These are phyloP conservation scores for Ganoderma lucidum DNA, from an alignment of 1,284 basidiomycete genomes.

Conservation along the genomic window DNA sequence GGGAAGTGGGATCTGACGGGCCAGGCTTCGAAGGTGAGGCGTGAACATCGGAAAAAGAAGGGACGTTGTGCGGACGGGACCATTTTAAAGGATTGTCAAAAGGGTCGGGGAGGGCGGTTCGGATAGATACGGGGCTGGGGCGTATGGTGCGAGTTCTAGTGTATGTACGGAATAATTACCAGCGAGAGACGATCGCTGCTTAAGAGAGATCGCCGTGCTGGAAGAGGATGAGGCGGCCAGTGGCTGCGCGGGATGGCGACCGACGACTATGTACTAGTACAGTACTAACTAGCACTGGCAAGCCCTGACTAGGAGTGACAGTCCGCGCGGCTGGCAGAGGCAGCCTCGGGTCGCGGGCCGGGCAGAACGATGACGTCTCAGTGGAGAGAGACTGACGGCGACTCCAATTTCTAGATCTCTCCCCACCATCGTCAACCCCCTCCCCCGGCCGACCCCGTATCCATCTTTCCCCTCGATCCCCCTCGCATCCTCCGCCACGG, in stretches of 20 bases:
- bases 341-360: background rate
- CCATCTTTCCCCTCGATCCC: constrained; percentile 9
- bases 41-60: constrained; percentile 17
- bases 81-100: constrained; percentile 2
- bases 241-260: constrained; percentile 7
- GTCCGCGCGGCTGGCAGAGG: background rate
- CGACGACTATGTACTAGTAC: no score
- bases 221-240: constrained; percentile 13
- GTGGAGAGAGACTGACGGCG: no score
- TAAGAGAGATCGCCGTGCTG: constrained; percentile 24
- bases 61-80: constrained; percentile 1
- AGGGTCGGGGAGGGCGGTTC: constrained; percentile 11
- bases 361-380: constrained; percentile 14
- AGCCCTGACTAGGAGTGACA: no score
- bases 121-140: constrained; percentile 4
- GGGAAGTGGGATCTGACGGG: constrained; percentile 54
- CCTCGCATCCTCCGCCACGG: constrained; percentile 12
- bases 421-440: constrained; percentile 10
- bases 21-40: constrained; percentile 10
- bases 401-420: background rate
- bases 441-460: no score
- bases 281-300: no score
- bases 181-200: constrained; percentile 12
- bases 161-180: constrained; percentile 24
- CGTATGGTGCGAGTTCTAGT: constrained; percentile 17